Conservation (phyloP, 371 early-diverging fungal species). For the Mortierella sp. region DNA sequence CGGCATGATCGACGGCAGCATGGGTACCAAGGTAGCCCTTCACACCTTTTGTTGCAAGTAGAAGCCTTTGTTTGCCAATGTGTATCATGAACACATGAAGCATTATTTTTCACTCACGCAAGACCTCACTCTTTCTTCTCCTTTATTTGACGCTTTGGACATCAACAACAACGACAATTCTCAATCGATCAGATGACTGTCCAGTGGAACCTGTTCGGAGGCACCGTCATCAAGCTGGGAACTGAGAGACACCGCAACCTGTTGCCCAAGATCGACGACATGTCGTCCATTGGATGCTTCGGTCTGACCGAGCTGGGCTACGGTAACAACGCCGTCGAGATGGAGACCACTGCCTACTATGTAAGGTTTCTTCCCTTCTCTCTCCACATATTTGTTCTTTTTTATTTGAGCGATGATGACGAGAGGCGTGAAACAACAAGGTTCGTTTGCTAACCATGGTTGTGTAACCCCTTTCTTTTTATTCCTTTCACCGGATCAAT, state of each 20-base stretch:
- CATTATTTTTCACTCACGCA: background rate
- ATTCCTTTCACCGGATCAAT: background rate
- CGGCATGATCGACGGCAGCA: conserved; percentile 79
- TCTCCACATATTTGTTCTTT: background rate
- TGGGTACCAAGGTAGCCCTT: conserved; percentile 77
- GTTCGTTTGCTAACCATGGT: background rate
- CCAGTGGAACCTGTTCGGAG: conserved; percentile 76
- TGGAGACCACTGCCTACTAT: conserved; percentile 77
- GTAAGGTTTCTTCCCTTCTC: conserved; percentile 37
- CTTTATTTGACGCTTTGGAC: background rate
- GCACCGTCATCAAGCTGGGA: conserved; percentile 77
- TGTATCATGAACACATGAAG: background rate
- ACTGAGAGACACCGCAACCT: conserved; percentile 76
- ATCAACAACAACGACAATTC: background rate
- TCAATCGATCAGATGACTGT: conserved; percentile 41
- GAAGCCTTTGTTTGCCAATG: background rate
- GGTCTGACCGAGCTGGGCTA: conserved; percentile 81
- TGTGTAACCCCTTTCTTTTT: background rate
- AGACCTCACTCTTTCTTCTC: background rate
- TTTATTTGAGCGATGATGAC: background rate
- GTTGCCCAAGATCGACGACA: conserved; percentile 67
- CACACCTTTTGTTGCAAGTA: too few relatives aligned
- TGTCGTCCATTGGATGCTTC: conserved; percentile 78
- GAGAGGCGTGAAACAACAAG: conserved; percentile 1
- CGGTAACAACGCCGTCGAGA: conserved; percentile 84